phyloP scores from a whole-genome alignment of 306 rosid species.

The Rubus parviflorus region DNA sequence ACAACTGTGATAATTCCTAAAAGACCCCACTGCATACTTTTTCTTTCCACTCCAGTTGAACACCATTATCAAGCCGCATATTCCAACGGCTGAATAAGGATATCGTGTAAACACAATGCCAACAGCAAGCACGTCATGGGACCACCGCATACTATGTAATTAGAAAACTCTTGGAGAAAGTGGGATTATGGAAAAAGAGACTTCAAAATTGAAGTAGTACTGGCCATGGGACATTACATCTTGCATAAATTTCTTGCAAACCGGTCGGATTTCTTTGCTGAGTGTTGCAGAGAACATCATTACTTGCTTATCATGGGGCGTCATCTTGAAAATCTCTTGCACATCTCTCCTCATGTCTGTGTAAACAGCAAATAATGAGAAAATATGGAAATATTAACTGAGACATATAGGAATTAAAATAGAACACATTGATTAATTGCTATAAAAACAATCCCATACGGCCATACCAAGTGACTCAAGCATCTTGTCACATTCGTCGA shows the following conservation, averaged over 20 bases:
- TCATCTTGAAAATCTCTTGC: constrained; percentile 97
- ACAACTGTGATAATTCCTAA: constrained; percentile 24
- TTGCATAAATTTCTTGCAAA: constrained; percentile 99
- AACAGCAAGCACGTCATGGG: constrained; percentile 32
- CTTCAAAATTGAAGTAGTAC: constrained; percentile 79
- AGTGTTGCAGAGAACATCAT: constrained; percentile 99
- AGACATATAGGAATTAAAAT: not conserved
- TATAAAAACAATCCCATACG: not conserved
- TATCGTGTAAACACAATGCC: constrained; percentile 25
- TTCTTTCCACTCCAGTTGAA: constrained; percentile 23
- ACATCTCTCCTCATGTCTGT: constrained; percentile 99
- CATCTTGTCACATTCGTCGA: constrained; percentile 99
- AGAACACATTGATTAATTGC: not conserved
- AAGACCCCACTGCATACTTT: constrained; percentile 4
- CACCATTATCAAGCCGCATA: constrained; percentile 25
- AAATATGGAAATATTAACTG: not conserved
- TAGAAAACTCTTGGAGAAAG: constrained; percentile 50
- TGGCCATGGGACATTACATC: constrained; percentile 98
- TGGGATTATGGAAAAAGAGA: constrained; percentile 67
- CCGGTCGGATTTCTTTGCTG: constrained; percentile 99
- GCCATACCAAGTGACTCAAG: constrained; percentile 98
- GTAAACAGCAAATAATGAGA: constrained; percentile 24
- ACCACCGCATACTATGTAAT: constrained; percentile 40
- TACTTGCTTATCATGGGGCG: constrained; percentile 98
- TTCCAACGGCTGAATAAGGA: constrained; percentile 29